Evolutionary conservation across 2,329 filamentous ascomycete species (phyloP), one percentile per base, ranked within the genome.

Genomic region (Sclerotinia borealis): DNA sequence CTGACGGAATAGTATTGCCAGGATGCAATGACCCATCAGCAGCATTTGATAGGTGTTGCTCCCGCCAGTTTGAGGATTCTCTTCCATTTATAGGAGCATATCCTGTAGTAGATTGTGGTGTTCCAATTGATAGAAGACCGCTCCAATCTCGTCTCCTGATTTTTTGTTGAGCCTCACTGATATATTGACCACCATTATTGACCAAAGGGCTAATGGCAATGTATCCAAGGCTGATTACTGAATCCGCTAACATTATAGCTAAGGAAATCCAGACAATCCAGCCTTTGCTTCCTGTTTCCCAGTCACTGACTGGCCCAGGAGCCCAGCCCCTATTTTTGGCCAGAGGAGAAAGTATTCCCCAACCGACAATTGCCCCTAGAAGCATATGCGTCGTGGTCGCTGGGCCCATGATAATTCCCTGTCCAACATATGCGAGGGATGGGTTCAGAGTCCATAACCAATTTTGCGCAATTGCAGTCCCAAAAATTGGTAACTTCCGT

Each of bases 181-280:
- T 73, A 67, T 78, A 80, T 0, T 73, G 55, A 27, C 73, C 71
- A 1, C 75, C 78, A 68, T 83, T 76, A 15, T 76, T 76, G 25
- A 89, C 74, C 0, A 89, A 66, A 0, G 91, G 88, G 4, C 85
- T 84, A 2, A 90, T 68, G 1, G 90, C 79, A 47, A 97, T 83
- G 80, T 93, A 92, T 1, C 89, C 86, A 11, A 99, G 83, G 71
- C 90, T 97, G 66, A 98, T 84, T 4, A 99, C 82, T 0, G 93
- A 92, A 76, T 99, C 95, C 27, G 91, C 91, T 31, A 99, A 82
- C 95, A 99, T 99, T 68, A 99, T 97, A 4, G 95, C 91, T 36
- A 99, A 79, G 39, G 92, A 96, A 2, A 96, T 82, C 95, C 95
- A 99, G 0, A 99, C 91, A 65, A 99, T 98, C 95, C 95, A 99